phyloP scores from a whole-genome alignment of 208 protist species.

The Kentomonas sorsogonicus region DNA sequence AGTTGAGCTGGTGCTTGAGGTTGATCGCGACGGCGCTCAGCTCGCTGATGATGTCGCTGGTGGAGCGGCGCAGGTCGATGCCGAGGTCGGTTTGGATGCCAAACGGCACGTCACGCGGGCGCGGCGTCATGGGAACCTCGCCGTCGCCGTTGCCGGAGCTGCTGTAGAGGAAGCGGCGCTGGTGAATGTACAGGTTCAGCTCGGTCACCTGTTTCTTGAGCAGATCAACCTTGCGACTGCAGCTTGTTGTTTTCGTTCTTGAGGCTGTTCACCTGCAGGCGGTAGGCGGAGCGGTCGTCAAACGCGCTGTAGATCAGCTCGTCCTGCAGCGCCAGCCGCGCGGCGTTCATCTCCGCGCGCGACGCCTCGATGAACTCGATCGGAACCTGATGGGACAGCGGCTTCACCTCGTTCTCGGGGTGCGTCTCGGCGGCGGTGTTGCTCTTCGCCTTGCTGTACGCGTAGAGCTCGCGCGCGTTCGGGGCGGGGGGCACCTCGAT shows the following conservation, averaged over 20 bases:
- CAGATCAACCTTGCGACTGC: constrained; percentile 23
- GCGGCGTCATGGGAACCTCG: constrained; percentile 39
- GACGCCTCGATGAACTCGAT: constrained; percentile 53
- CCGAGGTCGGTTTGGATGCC: constrained; percentile 65
- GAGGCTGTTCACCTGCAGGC: constrained; percentile 51
- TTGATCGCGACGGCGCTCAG: constrained; percentile 56
- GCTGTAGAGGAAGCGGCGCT: constrained; percentile 47
- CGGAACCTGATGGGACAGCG: constrained; percentile 21
- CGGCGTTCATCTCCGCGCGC: constrained; percentile 41
- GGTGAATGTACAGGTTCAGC: constrained; percentile 62
- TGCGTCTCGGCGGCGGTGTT: neutral
- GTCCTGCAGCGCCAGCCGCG: constrained; percentile 54
- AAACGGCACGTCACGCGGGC: constrained; percentile 65
- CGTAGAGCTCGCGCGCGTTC: constrained; percentile 30
- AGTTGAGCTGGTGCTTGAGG: constrained; percentile 79
- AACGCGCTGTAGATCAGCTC: constrained; percentile 67
- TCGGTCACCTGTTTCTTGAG: constrained; percentile 40
- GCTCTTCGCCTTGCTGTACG: constrained; percentile 29
- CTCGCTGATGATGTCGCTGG: constrained; percentile 51
- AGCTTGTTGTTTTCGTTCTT: constrained; percentile 43
- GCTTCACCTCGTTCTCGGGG: constrained; percentile 9
- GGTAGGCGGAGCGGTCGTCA: constrained; percentile 63
- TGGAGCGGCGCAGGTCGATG: constrained; percentile 60
- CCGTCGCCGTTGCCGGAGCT: constrained; percentile 16
- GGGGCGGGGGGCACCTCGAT: constrained; percentile 45